Conservation (phyloP, 257 asterid genomes). For the Penstemon newberryi region DNA sequence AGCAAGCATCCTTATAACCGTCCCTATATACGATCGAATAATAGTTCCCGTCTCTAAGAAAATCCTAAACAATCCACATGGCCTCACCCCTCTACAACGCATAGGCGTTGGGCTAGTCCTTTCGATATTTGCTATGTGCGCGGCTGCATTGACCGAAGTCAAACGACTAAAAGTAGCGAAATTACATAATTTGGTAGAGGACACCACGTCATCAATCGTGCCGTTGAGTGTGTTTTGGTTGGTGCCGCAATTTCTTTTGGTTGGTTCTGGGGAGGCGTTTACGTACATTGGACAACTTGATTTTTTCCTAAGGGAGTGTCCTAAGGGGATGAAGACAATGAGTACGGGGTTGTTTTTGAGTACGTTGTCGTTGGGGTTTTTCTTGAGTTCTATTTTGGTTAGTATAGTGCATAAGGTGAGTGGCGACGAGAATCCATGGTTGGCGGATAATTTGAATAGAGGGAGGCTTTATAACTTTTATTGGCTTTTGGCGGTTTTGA, state of each 20-base stretch:
- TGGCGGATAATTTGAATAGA: constrained; percentile 46
- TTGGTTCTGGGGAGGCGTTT: constrained; percentile 61
- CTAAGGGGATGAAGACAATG: constrained; percentile 62
- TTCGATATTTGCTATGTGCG: constrained; percentile 38
- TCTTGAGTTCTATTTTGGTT: constrained; percentile 44
- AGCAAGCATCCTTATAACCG: constrained; percentile 60
- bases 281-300: constrained; percentile 56
- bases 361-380: constrained; percentile 52
- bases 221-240: constrained; percentile 51
- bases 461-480: constrained; percentile 49
- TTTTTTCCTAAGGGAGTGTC: constrained; percentile 51
- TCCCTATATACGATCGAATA: constrained; percentile 48
- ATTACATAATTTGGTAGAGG: background rate
- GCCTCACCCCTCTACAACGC: constrained; percentile 49
- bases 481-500: constrained; percentile 49
- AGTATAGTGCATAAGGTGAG: constrained; percentile 44
- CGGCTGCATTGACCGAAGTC: constrained; percentile 41
- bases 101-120: constrained; percentile 39
- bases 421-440: constrained; percentile 33
- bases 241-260: constrained; percentile 45
- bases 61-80: constrained; percentile 32
- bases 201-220: background rate
- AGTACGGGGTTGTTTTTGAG: constrained; percentile 58
- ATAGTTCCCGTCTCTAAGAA: constrained; percentile 34
- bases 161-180: constrained; percentile 30